Evolutionary conservation across 768 basidiomycete genomes (phyloP).

Genomic region (Plicaturopsis crispa): DNA sequence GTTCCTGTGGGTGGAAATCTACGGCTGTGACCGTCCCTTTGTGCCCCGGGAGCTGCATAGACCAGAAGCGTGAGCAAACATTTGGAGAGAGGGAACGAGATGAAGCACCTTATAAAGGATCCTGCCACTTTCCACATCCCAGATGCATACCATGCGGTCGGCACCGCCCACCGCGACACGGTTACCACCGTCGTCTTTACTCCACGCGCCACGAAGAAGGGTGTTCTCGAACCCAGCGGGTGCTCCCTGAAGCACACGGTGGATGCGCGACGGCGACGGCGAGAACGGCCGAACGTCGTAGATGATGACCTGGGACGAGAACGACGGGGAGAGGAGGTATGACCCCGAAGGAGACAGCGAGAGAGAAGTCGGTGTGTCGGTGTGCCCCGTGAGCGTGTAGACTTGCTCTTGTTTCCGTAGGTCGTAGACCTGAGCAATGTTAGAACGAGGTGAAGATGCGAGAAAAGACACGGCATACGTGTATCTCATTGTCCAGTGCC

Average conservation of each 20-base stretch:
- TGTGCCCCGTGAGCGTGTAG: conserved; percentile 76
- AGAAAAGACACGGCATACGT: conserved; percentile 45
- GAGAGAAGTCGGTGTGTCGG: conserved; percentile 92
- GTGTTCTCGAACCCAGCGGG: conserved; percentile 94
- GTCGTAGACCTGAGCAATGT: conserved; percentile 68
- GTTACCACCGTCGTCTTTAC: conserved; percentile 72
- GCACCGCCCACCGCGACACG: conserved; percentile 87
- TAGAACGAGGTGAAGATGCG: conserved; percentile 5
- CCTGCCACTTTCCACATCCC: conserved; percentile 76
- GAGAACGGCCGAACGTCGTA: conserved; percentile 95
- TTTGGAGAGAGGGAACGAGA: not conserved
- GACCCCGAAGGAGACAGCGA: conserved; percentile 83
- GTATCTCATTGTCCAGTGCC: conserved; percentile 92
- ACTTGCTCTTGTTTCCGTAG: conserved; percentile 78
- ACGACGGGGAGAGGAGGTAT: conserved; percentile 83
- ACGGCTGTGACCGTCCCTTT: conserved; percentile 95
- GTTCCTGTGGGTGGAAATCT: conserved; percentile 94
- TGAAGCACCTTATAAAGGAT: conserved; percentile 67
- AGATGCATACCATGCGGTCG: conserved; percentile 79
- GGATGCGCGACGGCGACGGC: conserved; percentile 71
- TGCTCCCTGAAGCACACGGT: conserved; percentile 73
- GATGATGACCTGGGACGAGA: conserved; percentile 84
- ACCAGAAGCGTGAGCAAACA: not conserved
- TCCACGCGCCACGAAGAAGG: conserved; percentile 83
- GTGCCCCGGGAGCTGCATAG: conserved; percentile 78